Percentiles rank a stretch among this genome's conserved stretches.
phyloP scores from a whole-genome alignment of 331 rosid species.

The Dryas integrifolia region DNA sequence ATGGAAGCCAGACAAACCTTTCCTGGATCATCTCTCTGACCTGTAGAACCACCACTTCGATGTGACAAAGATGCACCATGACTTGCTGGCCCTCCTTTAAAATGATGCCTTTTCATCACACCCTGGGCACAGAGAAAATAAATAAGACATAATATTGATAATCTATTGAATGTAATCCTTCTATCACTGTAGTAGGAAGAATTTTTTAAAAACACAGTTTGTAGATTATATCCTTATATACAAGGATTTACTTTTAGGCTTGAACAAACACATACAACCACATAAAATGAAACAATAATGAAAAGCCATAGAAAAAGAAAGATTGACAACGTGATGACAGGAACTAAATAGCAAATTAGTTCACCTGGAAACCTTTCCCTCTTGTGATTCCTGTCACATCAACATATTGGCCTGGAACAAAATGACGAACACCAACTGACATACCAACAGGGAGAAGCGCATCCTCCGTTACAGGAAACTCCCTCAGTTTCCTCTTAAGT shows the following conservation, averaged over 20 bases:
- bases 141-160: neutral
- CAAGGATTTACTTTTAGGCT: neutral
- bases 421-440: conserved; percentile 76
- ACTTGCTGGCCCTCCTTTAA: conserved; percentile 66
- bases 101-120: conserved; percentile 53
- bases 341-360: conserved; percentile 11
- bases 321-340: neutral
- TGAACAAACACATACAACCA: neutral
- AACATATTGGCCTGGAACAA: conserved; percentile 92
- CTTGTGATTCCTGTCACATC: conserved; percentile 78
- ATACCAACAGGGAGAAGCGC: conserved; percentile 96
- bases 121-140: conserved; percentile 51
- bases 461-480: conserved; percentile 89
- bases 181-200: neutral
- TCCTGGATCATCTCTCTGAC: conserved; percentile 70
- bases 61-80: conserved; percentile 71
- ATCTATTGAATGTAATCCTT: neutral
- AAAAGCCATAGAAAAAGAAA: neutral
- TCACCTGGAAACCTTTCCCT: conserved; percentile 98
- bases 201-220: neutral
- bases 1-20: conserved; percentile 45
- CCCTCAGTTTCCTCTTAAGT: conserved; percentile 74
- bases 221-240: neutral
- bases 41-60: conserved; percentile 69
- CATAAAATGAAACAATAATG: neutral